Evolutionary conservation across 805 yeast species (phyloP), one percentile per base, ranked within the genome.

Genomic region (Priceomyces fermenticarens): DNA sequence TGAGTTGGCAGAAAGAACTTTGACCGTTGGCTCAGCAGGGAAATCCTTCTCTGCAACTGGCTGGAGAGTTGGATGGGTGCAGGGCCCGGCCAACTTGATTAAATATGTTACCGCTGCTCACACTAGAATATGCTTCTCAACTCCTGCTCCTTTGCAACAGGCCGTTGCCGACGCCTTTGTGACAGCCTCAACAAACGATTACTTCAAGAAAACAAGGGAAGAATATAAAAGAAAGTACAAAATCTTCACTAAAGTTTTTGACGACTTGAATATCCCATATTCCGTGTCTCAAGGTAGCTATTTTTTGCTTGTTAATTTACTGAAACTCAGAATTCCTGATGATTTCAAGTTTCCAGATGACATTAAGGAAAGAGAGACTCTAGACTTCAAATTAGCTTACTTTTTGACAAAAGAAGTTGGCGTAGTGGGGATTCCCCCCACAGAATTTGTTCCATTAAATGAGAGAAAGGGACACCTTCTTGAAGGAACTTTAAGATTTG

Each of bases 11-110:
- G 78, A 79, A 43, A 71, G 89, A 55, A 88, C 97, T 0, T 67
- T 93, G 41, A 83, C 97, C 3, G 95, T 93, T 15, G 98, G 98
- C 1, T 88, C 97, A 23, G 99, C 97, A 5, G 99, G 99, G 48
- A 93, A 93, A 64, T 81, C 96, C 0, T 93, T 93, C 69, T 96
- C 97, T n/a, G 96, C 96, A 33, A 93, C 99, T 10, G 99, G 99
- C 40, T 93, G 98, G 97, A 83, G 99, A 72, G 78, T 93, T 39
- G 99, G 99, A 40, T 93, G 96, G 95, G 75, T 91, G 30, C 82
- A 90, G 46, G 98, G 97, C 5, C 83, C 86, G 40, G 73, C 85
- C n/a, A 86, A 85, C 25, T 70, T 90, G 49, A 72, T 93, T 53
- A 81, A 84, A 49, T 88, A 86, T 57, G 95, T 83, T 4, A 75